A percentile compares a stretch with the other conserved stretches of the same genome.
These are phyloP conservation scores for Moringa oleifera DNA, from an alignment of 345 rosid species.

Conservation along the genomic window DNA sequence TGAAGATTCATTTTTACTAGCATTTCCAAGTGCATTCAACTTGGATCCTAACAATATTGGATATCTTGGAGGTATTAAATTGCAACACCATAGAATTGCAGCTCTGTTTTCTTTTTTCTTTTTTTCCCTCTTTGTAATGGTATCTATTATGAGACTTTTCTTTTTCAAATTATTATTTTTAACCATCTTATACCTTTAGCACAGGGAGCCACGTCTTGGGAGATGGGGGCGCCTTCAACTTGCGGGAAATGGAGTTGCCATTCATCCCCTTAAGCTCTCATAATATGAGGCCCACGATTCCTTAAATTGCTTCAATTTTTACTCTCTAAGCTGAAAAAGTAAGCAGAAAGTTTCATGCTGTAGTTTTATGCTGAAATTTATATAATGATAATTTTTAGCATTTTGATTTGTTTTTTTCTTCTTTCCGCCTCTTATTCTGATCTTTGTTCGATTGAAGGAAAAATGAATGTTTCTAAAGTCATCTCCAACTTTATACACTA, in stretches of 20 bases:
- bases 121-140: no score
- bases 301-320: conserved; percentile 19
- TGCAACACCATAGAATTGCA: no score
- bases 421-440: no score
- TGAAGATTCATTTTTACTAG: not conserved
- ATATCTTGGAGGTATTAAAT: not conserved
- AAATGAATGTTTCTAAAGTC: no score
- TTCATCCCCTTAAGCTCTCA: conserved; percentile 58
- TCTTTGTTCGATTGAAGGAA: no score
- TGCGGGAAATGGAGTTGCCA: conserved; percentile 74
- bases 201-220: conserved; percentile 94
- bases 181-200: conserved; percentile 4
- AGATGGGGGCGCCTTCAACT: conserved; percentile 66
- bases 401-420: no score
- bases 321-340: no score
- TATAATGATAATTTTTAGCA: no score
- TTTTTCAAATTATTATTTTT: not conserved
- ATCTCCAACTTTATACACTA: no score
- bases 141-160: conserved; percentile 1
- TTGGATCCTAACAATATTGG: not conserved
- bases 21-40: not conserved
- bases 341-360: no score
- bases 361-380: no score
- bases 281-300: conserved; percentile 16
- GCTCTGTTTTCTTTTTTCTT: no score